Evolutionary conservation across 768 basidiomycete species (phyloP).

Genomic region (Psilocybe subaeruginosa): DNA sequence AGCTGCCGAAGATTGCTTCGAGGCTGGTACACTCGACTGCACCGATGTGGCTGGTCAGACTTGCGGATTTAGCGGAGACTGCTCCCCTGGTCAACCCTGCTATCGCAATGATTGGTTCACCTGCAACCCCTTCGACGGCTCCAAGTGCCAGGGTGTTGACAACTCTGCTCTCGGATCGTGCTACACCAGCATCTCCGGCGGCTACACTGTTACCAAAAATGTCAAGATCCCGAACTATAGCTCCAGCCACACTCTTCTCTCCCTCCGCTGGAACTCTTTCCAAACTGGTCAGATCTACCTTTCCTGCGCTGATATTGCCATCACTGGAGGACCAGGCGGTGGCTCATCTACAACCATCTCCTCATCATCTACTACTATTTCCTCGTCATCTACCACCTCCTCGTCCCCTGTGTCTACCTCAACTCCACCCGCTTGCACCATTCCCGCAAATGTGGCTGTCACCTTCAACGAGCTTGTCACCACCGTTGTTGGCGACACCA

Average conservation of each 20-base stretch:
- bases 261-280: slow-evolving; percentile 6
- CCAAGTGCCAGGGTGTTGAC: slow-evolving; percentile 8
- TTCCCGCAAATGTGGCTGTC: neutral
- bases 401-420: neutral
- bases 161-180: slow-evolving; percentile 8
- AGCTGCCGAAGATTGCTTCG: slow-evolving; percentile 7
- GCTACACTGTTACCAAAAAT: slow-evolving; percentile 8
- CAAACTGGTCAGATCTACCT: slow-evolving; percentile 2
- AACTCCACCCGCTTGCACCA: neutral
- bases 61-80: slow-evolving; percentile 1
- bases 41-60: slow-evolving; percentile 3
- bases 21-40: slow-evolving; percentile 3
- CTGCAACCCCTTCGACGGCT: slow-evolving; percentile 4
- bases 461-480: slow-evolving; percentile 9
- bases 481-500: slow-evolving; percentile 7
- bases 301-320: slow-evolving; percentile 3
- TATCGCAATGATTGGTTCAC: slow-evolving; percentile 9
- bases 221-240: slow-evolving; percentile 7
- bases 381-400: neutral
- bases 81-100: slow-evolving; percentile 4
- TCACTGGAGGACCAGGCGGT: neutral
- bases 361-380: neutral
- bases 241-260: slow-evolving; percentile 5
- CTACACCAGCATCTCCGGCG: slow-evolving; percentile 5
- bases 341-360: neutral